Base-by-base conservation (phyloP, 78 protist genomes). In the Polysphondylium violaceum region DNA sequence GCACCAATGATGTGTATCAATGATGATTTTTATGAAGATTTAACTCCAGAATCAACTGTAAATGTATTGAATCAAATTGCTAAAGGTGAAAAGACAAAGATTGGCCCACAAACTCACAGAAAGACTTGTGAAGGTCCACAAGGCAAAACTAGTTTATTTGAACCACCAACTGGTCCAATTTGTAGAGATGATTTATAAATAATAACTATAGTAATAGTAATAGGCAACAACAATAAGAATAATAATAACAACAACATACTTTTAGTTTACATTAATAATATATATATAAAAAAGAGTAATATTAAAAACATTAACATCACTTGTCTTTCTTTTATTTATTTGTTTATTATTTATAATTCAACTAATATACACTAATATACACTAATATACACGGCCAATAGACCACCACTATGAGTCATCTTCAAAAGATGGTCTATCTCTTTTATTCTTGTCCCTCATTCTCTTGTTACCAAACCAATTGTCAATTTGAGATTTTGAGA, bases 1-100 rank as follows among this genome's bases (percentile, higher is more conserved):
- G 99, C 99, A 7, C 99, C 99, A 29, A 95, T 98, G 98, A 59
- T 98, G 72, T 93, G 93, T 76, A 83, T 96, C 59, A 94, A 95
- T 41, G 97, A 96, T 61, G 97, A 95, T 41, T 96, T 36, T 78
- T 89, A 94, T 50, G 98, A 83, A 43, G 91, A 83, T 69, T 40
- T 83, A 14, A 83, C 91, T 41, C 73, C 91, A 25, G 79, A 72
- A 0, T 29, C 91, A 14, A 83, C 65, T 17, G 55, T 55, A 21
- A 69, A 43, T 5, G 31, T 83, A 33, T 83, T 83, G 25, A 60
- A 41, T 41, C 91, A 83, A 69, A 69, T 83, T 31, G 41, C 43
- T 29, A 83, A 83, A 17, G 60, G 74, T 35, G 36, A 88, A 78
- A 25, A 6, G 55, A 72, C 87, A 16, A 88, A 88, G 73, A 59